These are phyloP conservation scores for Yamadazyma paraphyllophila DNA, from an alignment of 805 yeast genomes.

Conservation along the genomic window DNA sequence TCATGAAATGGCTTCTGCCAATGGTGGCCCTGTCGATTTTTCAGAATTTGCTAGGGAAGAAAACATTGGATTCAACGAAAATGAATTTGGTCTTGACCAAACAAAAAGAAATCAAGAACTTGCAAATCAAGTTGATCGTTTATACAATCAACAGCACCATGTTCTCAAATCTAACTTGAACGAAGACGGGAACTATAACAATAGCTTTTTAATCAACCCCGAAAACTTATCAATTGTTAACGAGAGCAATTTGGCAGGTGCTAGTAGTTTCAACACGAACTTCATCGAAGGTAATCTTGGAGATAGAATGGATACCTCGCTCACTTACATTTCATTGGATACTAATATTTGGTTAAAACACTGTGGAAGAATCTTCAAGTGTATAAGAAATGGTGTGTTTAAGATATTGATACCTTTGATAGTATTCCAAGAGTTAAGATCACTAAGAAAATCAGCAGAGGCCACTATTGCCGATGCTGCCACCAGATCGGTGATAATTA, in stretches of 20 bases:
- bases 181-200: constrained; percentile 24
- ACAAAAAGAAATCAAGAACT: constrained; percentile 12
- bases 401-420: constrained; percentile 67
- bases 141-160: constrained; percentile 21
- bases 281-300: constrained; percentile 50
- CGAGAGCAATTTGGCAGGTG: constrained; percentile 6
- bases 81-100: constrained; percentile 22
- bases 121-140: constrained; percentile 15
- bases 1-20: not conserved
- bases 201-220: constrained; percentile 20
- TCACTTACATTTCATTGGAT: constrained; percentile 64
- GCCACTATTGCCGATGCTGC: constrained; percentile 77
- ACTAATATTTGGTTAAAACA: constrained; percentile 81
- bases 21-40: not conserved
- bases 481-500: constrained; percentile 72
- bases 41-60: constrained; percentile 2
- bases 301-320: constrained; percentile 52
- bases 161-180: constrained; percentile 13
- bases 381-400: constrained; percentile 58
- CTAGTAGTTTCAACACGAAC: constrained; percentile 1
- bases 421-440: constrained; percentile 74
- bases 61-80: constrained; percentile 16
- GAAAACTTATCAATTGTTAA: constrained; percentile 17
- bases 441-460: constrained; percentile 67
- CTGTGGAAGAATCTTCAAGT: constrained; percentile 72